These are phyloP conservation scores for Kurtzmaniella natalensis DNA, from an alignment of 1,139 yeast genomes.

Conservation along the genomic window DNA sequence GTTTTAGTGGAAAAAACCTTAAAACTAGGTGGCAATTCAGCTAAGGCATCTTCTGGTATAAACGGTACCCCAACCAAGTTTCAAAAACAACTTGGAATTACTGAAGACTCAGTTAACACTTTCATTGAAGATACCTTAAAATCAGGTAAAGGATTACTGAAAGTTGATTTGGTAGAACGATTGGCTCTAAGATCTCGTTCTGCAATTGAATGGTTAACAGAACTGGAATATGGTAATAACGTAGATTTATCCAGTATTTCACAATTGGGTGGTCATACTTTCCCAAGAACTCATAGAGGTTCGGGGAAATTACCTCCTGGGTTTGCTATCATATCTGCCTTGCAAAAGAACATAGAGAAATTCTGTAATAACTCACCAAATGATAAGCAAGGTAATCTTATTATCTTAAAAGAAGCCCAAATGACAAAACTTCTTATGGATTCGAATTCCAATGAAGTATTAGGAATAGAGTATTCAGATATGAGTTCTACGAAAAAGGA, in stretches of 20 bases:
- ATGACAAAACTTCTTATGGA: neutral
- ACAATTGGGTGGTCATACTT: constrained; percentile 34
- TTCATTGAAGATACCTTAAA: constrained; percentile 26
- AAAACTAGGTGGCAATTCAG: constrained; percentile 34
- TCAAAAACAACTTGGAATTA: constrained; percentile 15
- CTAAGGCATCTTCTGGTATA: constrained; percentile 38
- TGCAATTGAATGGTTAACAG: constrained; percentile 31
- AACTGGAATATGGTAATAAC: constrained; percentile 10
- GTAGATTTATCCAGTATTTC: constrained; percentile 27
- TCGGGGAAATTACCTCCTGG: constrained; percentile 32
- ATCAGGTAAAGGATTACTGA: constrained; percentile 29
- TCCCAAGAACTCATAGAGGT: constrained; percentile 37
- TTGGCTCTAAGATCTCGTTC: constrained; percentile 22
- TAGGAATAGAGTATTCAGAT: constrained; percentile 24
- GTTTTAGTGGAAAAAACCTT: constrained; percentile 27
- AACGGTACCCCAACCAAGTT: constrained; percentile 33
- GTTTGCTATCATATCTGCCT: constrained; percentile 27
- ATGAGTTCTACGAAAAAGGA: too few species aligned
- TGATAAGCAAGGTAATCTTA: constrained; percentile 13
- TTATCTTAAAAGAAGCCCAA: constrained; percentile 18
- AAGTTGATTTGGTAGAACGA: constrained; percentile 20
- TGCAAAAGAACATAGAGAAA: constrained; percentile 18
- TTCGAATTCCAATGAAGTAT: constrained; percentile 11
- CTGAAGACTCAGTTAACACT: constrained; percentile 21
- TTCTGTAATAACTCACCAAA: too few species aligned